Conservation (phyloP, 1,139 yeast species). For the Saccharomyces hybrid region DNA sequence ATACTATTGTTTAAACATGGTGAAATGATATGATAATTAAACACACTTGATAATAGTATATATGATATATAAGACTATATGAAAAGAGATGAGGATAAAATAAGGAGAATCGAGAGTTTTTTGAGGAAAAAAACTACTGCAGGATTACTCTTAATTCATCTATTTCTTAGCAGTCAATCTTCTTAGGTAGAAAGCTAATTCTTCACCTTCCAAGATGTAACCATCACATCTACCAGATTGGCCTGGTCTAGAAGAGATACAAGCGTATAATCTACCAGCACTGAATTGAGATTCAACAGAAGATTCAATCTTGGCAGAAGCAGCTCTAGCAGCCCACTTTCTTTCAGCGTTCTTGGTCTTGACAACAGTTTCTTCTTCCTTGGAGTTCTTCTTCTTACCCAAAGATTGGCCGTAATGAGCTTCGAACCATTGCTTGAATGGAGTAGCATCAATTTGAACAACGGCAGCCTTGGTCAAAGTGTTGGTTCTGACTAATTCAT, state of each 20-base stretch:
- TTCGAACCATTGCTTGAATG: conserved; percentile 99
- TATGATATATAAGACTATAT: background rate
- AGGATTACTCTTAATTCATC: background rate
- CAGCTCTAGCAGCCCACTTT: conserved; percentile 88
- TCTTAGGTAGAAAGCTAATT: conserved; percentile 99
- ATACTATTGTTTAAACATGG: background rate
- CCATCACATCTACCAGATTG: conserved; percentile 99
- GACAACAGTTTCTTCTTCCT: conserved; percentile 48
- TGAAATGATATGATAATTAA: background rate
- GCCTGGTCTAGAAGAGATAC: conserved; percentile 99
- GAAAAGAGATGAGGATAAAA: background rate
- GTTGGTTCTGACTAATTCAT: conserved; percentile 99
- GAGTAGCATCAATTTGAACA: conserved; percentile 99
- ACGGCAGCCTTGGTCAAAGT: conserved; percentile 98
- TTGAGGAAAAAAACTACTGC: background rate
- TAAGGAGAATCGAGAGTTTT: too few species aligned
- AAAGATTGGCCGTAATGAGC: conserved; percentile 92
- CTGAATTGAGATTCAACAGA: conserved; percentile 94
- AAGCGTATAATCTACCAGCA: conserved; percentile 98
- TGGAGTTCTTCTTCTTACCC: conserved; percentile 57
- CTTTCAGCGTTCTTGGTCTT: conserved; percentile 80
- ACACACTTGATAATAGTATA: background rate
- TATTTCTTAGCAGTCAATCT: conserved; percentile 99
- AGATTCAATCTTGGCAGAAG: conserved; percentile 74
- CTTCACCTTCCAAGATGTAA: conserved; percentile 99